A percentile compares a stretch with the other conserved stretches of the same genome.
Evolutionary conservation across 1,284 basidiomycete species (phyloP).

Genomic region (Melanopsichium pennsylvanicum): DNA sequence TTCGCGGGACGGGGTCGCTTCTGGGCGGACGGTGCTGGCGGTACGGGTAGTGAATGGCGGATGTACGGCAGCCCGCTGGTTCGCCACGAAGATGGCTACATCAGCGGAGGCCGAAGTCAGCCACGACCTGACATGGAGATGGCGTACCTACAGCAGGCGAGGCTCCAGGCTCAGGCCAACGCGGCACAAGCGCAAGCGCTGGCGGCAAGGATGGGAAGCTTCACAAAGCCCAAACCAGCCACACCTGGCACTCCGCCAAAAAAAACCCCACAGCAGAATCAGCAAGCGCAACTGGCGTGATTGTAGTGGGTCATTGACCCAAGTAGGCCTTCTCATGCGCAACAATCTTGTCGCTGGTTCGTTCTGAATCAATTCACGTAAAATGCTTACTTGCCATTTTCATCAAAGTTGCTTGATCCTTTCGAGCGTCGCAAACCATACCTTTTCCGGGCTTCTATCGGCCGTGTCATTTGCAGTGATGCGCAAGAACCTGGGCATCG

Average conservation of each 20-base stretch:
- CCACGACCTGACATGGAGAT: conserved; percentile 50
- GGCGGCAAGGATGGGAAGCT: conserved; percentile 43
- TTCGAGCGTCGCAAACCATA: no score
- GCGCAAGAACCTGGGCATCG: no score
- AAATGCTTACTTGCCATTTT: no score
- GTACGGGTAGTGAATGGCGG: conserved; percentile 54
- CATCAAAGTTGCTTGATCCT: no score
- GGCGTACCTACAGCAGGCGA: conserved; percentile 44
- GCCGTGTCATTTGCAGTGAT: no score
- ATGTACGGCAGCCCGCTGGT: conserved; percentile 59
- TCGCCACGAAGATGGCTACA: conserved; percentile 47
- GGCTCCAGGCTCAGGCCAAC: conserved; percentile 42
- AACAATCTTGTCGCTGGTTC: no score
- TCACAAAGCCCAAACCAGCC: conserved; percentile 33
- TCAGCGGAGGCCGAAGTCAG: conserved; percentile 47
- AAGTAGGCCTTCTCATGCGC: no score
- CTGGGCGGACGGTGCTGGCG: conserved; percentile 63
- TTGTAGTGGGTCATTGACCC: not conserved
- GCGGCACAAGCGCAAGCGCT: conserved; percentile 36
- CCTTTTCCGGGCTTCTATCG: no score
- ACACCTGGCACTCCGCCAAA: conserved; percentile 6
- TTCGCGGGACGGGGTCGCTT: conserved; percentile 78
- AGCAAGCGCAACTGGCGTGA: conserved; percentile 5
- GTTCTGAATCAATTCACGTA: no score
- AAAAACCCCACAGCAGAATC: conserved; percentile 1